Conservation (phyloP, 352 stramenopile species). For the Thalassiosira livingstoniorum region DNA sequence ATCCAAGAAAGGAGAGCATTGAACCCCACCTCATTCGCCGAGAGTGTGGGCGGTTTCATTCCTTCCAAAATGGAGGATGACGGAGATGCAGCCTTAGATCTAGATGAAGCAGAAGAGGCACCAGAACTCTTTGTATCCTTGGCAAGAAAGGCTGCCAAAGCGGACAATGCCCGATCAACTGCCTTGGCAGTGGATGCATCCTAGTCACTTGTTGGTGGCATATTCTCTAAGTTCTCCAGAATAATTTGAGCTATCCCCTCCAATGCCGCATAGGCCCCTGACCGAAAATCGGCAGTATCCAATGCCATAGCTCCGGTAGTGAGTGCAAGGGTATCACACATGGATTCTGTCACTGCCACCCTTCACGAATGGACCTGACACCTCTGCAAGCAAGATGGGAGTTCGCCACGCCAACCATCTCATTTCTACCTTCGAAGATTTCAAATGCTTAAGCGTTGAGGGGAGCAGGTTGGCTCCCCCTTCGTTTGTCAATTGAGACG, state of each 20-base stretch:
- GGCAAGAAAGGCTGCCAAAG: conserved; percentile 42
- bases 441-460: conserved; percentile 62
- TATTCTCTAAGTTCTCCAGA: background rate
- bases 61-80: background rate
- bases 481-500: conserved; percentile 2
- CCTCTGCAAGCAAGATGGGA: conserved; percentile 42
- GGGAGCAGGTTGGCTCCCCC: conserved; percentile 38
- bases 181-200: conserved; percentile 26
- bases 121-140: conserved; percentile 54
- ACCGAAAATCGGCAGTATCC: conserved; percentile 47
- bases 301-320: conserved; percentile 18
- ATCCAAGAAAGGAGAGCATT: conserved; percentile 57
- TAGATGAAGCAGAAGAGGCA: background rate
- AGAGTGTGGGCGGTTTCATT: conserved; percentile 6
- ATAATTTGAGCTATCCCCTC: conserved; percentile 31
- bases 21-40: conserved; percentile 49
- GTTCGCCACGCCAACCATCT: conserved; percentile 37
- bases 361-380: background rate
- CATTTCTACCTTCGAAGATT: conserved; percentile 62
- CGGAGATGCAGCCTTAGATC: background rate
- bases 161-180: conserved; percentile 39
- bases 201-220: too few species aligned
- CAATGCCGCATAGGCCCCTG: conserved; percentile 55
- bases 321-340: conserved; percentile 35
- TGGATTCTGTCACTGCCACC: conserved; percentile 7